These are phyloP conservation scores for Austropuccinia psidii DNA, from an alignment of 1,284 basidiomycete genomes.

Conservation along the genomic window DNA sequence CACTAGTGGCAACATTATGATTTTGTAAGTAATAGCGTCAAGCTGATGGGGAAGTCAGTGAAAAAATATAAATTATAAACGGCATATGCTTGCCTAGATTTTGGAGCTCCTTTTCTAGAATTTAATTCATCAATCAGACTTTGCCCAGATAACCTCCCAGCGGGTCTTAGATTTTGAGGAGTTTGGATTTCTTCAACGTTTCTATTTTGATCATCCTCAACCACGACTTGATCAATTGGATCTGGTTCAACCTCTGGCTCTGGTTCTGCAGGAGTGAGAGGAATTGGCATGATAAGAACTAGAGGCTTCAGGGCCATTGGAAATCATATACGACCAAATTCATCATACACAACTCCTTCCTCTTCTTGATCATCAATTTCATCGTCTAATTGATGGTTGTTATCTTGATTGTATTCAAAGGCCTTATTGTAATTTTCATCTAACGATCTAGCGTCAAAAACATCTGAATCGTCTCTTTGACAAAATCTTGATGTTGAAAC, in stretches of 20 bases:
- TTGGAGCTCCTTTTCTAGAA: constrained; percentile 28
- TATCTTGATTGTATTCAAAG: no score
- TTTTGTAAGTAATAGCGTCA: no score
- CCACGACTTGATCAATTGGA: neutral
- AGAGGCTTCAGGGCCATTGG: constrained; percentile 19
- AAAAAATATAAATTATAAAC: neutral
- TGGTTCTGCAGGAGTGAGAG: constrained; percentile 23
- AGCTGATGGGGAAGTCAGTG: no score
- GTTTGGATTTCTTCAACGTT: constrained; percentile 1
- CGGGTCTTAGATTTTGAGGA: constrained; percentile 1
- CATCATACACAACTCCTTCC: constrained; percentile 34
- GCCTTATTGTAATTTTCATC: no score
- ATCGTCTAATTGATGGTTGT: neutral
- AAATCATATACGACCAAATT: constrained; percentile 31
- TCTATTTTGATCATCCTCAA: neutral
- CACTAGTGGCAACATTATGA: neutral
- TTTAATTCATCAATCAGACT: constrained; percentile 36
- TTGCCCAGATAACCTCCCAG: constrained; percentile 25
- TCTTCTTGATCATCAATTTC: neutral
- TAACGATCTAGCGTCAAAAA: neutral
- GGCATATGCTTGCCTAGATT: constrained; percentile 20
- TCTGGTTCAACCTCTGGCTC: constrained; percentile 5
- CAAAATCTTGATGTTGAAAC: neutral
- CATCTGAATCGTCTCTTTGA: constrained; percentile 1
- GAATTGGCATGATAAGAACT: constrained; percentile 31